phyloP scores from a whole-genome alignment of 257 asterid species.

The Lycium barbarum region DNA sequence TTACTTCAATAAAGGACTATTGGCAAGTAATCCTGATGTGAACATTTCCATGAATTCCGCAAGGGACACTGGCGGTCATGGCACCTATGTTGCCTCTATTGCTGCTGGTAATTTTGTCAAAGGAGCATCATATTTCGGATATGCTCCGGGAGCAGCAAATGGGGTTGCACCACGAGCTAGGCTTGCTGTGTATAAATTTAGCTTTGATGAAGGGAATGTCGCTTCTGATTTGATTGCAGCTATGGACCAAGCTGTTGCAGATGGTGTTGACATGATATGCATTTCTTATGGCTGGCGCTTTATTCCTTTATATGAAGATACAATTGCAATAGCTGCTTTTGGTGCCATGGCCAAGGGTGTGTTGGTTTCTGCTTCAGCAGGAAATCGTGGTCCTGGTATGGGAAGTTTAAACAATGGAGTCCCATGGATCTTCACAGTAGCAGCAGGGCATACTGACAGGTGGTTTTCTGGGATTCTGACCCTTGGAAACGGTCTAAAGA shows the following conservation, averaged over 20 bases:
- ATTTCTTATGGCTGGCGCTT: conserved; percentile 23
- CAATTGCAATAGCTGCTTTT: conserved; percentile 53
- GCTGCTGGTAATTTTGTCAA: conserved; percentile 32
- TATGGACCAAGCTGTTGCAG: conserved; percentile 41
- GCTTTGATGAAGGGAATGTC: conserved; percentile 29
- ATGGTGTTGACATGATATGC: conserved; percentile 31
- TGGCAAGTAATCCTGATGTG: conserved; percentile 16
- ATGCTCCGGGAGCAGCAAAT: conserved; percentile 32
- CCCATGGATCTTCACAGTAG: conserved; percentile 52
- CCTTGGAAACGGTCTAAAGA: conserved; percentile 41
- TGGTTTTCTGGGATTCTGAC: conserved; percentile 41
- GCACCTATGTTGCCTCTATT: conserved; percentile 31
- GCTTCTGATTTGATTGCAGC: conserved; percentile 42
- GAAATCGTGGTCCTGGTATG: conserved; percentile 30
- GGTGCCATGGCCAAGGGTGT: conserved; percentile 59
- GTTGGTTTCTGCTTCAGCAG: conserved; percentile 47
- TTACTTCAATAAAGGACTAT: conserved; percentile 27
- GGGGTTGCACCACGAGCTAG: conserved; percentile 33
- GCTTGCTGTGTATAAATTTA: conserved; percentile 32
- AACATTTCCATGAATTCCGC: conserved; percentile 26
- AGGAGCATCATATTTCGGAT: conserved; percentile 33
- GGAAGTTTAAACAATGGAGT: conserved; percentile 49
- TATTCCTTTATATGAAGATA: conserved; percentile 10
- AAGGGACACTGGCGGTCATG: conserved; percentile 32
- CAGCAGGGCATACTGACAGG: conserved; percentile 46